Evolutionary conservation across 208 protist genomes (phyloP), one percentile per base, ranked within the genome.

Genomic region (Vickermania ingenoplastis): DNA sequence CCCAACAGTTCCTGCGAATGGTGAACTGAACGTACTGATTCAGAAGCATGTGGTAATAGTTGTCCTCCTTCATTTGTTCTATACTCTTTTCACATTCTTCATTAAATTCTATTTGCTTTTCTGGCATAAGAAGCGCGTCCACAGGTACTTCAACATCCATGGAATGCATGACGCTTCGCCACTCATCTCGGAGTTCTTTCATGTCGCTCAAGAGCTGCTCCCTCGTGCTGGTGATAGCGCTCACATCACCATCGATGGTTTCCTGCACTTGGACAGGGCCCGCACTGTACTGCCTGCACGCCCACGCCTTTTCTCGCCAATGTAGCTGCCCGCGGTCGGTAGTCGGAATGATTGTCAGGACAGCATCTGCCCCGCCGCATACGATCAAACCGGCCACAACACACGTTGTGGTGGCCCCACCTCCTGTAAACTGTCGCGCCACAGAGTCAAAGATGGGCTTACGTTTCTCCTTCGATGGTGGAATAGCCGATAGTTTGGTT

Each of bases 391-490:
- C 54, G 5, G 23, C 31, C 25, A 59, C 67, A 5, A 76, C 62
- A 56, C 25, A 70, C 25, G 71, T 63, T 17, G 61, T 73, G 5
- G 66, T 67, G 28, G 90, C 69, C 30, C 83, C 84, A 28, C 75
- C 75, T n/a, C 67, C 62, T 48, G 68, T 65, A 41, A 73, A 76
- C 17, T 75, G 78, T n/a, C 85, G 68, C 28, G 71, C 68, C 1
- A 62, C 24, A 21, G 67, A 69, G 50, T 75, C 67, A 31, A 60
- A 60, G 0, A 69, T 50, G 4, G 85, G 77, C 49, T 79, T 79
- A 28, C 81, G 83, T 58, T 91, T 89, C 52, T 91, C 81, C 24
- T 84, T 86, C 13, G 79, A 88, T n/a, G 80, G 83, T 48, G 87
- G 87, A 24, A 80, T 79, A 21, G 79, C 66, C 14, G 81, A 64